Conservation (phyloP, 768 basidiomycete genomes). For the Tulasnella sp. region DNA sequence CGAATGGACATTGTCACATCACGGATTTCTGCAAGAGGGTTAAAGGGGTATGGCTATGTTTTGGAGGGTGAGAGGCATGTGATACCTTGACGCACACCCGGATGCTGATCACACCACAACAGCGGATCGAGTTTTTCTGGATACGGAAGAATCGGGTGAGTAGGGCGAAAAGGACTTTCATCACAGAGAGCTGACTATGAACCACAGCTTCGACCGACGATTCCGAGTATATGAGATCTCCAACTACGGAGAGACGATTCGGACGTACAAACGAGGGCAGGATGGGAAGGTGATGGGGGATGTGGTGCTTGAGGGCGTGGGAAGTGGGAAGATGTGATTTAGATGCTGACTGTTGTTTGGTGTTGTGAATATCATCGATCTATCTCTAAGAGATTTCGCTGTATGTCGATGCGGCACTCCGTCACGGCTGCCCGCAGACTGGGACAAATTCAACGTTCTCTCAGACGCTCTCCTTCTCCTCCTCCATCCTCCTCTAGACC, state of each 20-base stretch:
- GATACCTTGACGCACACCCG: slow-evolving; percentile 3
- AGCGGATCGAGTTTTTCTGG: slow-evolving; percentile 34
- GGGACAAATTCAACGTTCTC: not conserved
- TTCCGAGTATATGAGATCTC: slow-evolving; percentile 83
- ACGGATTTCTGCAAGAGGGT: slow-evolving; percentile 83
- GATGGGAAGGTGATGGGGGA: slow-evolving; percentile 54
- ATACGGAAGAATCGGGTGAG: slow-evolving; percentile 65
- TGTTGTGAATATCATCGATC: not conserved
- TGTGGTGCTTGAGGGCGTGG: slow-evolving; percentile 46
- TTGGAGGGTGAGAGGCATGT: slow-evolving; percentile 75
- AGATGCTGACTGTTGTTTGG: not conserved
- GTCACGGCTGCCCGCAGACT: slow-evolving; percentile 9
- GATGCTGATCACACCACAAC: not conserved
- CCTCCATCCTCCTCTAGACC: not conserved
- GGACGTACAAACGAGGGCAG: slow-evolving; percentile 75
- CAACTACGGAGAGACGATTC: slow-evolving; percentile 84
- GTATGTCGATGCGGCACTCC: not conserved
- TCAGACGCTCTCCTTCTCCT: not conserved
- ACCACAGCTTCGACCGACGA: slow-evolving; percentile 68
- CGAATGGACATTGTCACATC: slow-evolving; percentile 84
- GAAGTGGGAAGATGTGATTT: slow-evolving; percentile 5
- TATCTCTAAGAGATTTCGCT: not conserved
- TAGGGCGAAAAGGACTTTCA: slow-evolving; percentile 8
- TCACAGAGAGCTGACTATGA: not conserved
- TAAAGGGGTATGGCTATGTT: slow-evolving; percentile 83